These are phyloP conservation scores for Solanum sitiens DNA, from an alignment of 257 asterid species.

Conservation along the genomic window DNA sequence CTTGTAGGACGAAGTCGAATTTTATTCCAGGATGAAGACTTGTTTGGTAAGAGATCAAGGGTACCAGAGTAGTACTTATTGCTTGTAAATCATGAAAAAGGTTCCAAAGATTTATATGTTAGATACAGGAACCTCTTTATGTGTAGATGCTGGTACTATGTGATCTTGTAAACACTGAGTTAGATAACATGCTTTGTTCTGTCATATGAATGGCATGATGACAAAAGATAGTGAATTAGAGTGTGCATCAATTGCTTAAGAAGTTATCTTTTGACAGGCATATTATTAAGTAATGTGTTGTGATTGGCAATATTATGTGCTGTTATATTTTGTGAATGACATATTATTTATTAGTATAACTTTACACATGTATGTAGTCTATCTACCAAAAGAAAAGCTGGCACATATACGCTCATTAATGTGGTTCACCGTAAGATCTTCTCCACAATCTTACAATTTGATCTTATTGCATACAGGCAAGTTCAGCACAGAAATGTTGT, in stretches of 20 bases:
- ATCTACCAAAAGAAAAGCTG: background rate
- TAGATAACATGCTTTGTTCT: background rate
- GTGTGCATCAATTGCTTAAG: background rate
- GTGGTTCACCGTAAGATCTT: background rate
- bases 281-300: background rate
- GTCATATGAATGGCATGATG: background rate
- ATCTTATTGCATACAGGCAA: constrained; percentile 44
- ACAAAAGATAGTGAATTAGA: background rate
- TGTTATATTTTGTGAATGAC: background rate
- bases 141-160: background rate
- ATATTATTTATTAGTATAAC: background rate
- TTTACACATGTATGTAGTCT: background rate
- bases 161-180: background rate
- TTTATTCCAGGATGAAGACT: background rate
- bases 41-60: background rate
- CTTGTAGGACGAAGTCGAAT: background rate
- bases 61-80: background rate
- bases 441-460: background rate
- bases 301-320: background rate
- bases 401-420: background rate
- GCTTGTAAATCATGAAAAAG: background rate
- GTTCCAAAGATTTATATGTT: background rate
- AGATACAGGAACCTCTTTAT: background rate
- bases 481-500: constrained; percentile 75
- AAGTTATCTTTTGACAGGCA: background rate